Percentiles rank a stretch among this genome's conserved stretches.
Conservation (phyloP, 2,329 filamentous ascomycete species). For the Phialemonium atrogriseum region DNA sequence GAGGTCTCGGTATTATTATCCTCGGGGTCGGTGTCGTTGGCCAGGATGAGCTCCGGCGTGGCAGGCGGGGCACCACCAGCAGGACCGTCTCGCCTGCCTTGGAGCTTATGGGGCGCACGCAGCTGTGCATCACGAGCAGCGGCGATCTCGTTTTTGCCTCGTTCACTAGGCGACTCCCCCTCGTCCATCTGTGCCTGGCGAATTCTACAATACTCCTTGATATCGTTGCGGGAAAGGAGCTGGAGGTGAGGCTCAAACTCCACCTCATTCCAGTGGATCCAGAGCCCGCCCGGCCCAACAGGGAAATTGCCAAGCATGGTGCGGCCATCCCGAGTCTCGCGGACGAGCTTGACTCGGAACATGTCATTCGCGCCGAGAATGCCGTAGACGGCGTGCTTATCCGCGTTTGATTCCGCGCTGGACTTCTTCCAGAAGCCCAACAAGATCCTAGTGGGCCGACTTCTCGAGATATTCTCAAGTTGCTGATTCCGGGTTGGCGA, state of each 20-base stretch:
- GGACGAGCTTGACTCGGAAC: constrained; percentile 55
- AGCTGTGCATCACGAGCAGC: too few relatives aligned
- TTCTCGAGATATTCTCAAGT: constrained; percentile 41
- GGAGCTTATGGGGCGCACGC: too few relatives aligned
- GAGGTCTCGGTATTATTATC: too few relatives aligned
- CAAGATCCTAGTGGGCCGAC: constrained; percentile 47
- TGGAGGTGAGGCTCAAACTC: constrained; percentile 47
- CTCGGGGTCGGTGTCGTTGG: constrained; percentile 8
- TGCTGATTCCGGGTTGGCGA: constrained; percentile 2
- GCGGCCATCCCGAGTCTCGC: constrained; percentile 52
- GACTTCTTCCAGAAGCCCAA: constrained; percentile 54
- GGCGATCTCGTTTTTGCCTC: constrained; percentile 38
- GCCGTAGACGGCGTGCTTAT: constrained; percentile 56
- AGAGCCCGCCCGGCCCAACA: constrained; percentile 48
- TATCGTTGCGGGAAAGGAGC: constrained; percentile 41
- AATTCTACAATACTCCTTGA: constrained; percentile 57
- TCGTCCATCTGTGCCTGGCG: constrained; percentile 50
- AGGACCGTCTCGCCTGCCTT: too few relatives aligned
- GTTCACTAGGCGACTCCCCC: constrained; percentile 40
- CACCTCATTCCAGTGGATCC: constrained; percentile 56
- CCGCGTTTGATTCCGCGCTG: constrained; percentile 31
- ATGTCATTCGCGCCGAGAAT: constrained; percentile 56
- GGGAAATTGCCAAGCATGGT: constrained; percentile 53
- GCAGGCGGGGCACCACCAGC: constrained; percentile 4
- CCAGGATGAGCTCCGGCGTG: too few relatives aligned